A percentile compares a stretch with the other conserved stretches of the same genome.
phyloP scores from a whole-genome alignment of 257 asterid species.

The Petunia axillaris region DNA sequence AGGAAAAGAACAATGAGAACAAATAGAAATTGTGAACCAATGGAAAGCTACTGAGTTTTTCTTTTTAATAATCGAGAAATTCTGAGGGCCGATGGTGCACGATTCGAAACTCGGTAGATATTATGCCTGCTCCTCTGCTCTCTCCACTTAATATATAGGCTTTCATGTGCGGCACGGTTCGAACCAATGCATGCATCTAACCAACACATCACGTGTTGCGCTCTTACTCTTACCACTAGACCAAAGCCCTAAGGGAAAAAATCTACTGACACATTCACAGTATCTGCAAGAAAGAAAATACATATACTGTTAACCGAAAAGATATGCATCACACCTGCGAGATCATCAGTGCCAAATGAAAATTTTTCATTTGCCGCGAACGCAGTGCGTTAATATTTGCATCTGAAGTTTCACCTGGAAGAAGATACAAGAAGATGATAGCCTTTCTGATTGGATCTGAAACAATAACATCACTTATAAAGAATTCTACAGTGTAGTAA shows the following conservation, averaged over 20 bases:
- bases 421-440: slow-evolving; percentile 19
- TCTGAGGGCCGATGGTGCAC: too few relatives aligned
- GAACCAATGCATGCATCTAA: too few relatives aligned
- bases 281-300: background rate
- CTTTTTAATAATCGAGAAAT: too few relatives aligned
- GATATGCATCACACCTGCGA: slow-evolving; percentile 68
- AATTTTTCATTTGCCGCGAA: slow-evolving; percentile 87
- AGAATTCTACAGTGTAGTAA: background rate
- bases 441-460: slow-evolving; percentile 4
- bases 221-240: too few relatives aligned
- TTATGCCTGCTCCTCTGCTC: too few relatives aligned
- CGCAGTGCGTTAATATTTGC: slow-evolving; percentile 63
- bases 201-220: too few relatives aligned
- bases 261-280: background rate
- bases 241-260: too few relatives aligned
- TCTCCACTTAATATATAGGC: too few relatives aligned
- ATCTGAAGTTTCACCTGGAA: slow-evolving; percentile 83
- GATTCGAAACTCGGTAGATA: too few relatives aligned
- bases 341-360: slow-evolving; percentile 82
- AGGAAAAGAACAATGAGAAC: background rate
- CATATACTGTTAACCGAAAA: background rate
- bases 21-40: background rate
- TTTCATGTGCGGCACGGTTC: too few relatives aligned
- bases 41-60: background rate
- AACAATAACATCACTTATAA: background rate